Evolutionary conservation across 495 filamentous ascomycete species (phyloP).

Genomic region (Opeltia flavorubescens): DNA sequence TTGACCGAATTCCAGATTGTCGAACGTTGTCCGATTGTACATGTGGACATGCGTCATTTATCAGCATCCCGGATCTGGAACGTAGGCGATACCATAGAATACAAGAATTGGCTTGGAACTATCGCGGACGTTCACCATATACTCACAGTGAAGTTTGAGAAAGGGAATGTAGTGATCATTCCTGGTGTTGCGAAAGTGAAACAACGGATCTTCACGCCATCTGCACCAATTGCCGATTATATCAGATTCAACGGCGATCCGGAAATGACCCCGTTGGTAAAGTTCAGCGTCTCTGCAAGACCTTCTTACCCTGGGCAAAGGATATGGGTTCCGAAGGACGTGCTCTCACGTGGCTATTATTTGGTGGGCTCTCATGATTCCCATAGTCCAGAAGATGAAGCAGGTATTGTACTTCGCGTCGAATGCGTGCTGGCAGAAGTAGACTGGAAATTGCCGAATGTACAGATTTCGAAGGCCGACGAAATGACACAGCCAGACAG

Average conservation of each 20-base stretch:
- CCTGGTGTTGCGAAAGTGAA: slow-evolving; percentile 21
- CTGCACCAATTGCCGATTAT: slow-evolving; percentile 9
- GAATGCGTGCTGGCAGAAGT: slow-evolving; percentile 28
- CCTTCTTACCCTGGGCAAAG: slow-evolving; percentile 30
- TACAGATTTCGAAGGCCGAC: slow-evolving; percentile 15
- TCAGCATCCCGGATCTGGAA: slow-evolving; percentile 18
- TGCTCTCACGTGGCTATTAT: slow-evolving; percentile 36
- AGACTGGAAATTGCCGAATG: slow-evolving; percentile 36
- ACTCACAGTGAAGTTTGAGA: slow-evolving; percentile 20
- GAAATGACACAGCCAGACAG: neutral
- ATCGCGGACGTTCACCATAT: slow-evolving; percentile 19
- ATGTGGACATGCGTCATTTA: slow-evolving; percentile 18
- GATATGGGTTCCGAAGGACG: slow-evolving; percentile 33
- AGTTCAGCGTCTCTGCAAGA: slow-evolving; percentile 5
- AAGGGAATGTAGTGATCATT: slow-evolving; percentile 25
- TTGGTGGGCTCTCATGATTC: slow-evolving; percentile 33
- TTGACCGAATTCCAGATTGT: slow-evolving; percentile 8
- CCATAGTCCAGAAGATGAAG: slow-evolving; percentile 18
- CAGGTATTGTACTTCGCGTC: slow-evolving; percentile 36
- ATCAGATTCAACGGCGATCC: neutral
- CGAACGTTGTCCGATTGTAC: neutral
- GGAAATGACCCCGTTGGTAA: slow-evolving; percentile 4
- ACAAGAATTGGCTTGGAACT: slow-evolving; percentile 25
- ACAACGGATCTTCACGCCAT: slow-evolving; percentile 4
- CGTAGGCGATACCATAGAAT: slow-evolving; percentile 23